Conservation (phyloP, 768 basidiomycete species). For the Krasilnikovozyma curviuscula region DNA sequence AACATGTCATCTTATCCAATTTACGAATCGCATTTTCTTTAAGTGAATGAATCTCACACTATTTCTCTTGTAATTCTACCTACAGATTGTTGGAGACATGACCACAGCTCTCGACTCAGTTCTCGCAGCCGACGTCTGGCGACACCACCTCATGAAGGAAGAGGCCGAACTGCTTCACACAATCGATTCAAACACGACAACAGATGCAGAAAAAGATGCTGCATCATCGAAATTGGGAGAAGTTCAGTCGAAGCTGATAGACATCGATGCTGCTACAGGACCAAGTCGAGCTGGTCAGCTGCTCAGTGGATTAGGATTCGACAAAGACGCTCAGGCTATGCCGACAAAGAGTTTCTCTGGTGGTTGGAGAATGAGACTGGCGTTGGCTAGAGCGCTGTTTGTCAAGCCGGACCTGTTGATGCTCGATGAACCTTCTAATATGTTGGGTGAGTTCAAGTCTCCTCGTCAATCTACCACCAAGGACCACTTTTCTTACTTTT, state of each 20-base stretch:
- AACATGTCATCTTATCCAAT: constrained; percentile 11
- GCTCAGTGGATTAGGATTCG: constrained; percentile 82
- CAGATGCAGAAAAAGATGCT: constrained; percentile 46
- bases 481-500: not conserved
- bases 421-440: constrained; percentile 91
- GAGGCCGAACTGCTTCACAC: constrained; percentile 55
- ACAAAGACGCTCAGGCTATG: constrained; percentile 62
- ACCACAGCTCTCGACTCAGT: constrained; percentile 83
- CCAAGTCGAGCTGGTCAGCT: constrained; percentile 81
- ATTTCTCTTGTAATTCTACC: not conserved
- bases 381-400: constrained; percentile 83
- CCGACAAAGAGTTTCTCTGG: constrained; percentile 77
- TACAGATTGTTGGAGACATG: constrained; percentile 76
- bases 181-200: constrained; percentile 28
- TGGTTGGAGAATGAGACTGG: constrained; percentile 97
- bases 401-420: constrained; percentile 65
- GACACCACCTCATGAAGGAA: constrained; percentile 75
- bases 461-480: not conserved
- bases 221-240: constrained; percentile 62
- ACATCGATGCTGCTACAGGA: constrained; percentile 95
- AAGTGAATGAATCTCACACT: not conserved
- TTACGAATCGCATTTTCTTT: not conserved
- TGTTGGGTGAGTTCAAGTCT: constrained; percentile 34
- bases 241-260: constrained; percentile 72
- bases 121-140: constrained; percentile 98